Evolutionary conservation across 2,329 filamentous ascomycete species (phyloP), one percentile per base, ranked within the genome.

Genomic region (Byssothecium circinans): DNA sequence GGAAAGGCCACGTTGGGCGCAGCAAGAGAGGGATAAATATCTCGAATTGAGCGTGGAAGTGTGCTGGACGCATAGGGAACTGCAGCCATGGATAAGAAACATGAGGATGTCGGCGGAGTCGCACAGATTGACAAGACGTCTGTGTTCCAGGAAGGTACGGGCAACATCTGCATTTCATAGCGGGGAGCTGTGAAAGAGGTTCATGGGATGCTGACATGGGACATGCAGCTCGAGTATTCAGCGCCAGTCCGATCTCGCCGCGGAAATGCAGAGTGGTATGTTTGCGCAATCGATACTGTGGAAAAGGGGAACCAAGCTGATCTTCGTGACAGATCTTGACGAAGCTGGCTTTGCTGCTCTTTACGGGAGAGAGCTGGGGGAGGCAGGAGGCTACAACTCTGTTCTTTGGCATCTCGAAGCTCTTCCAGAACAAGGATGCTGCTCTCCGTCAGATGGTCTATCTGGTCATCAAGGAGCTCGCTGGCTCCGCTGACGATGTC

Each of bases 401-500:
- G 58, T 99, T 99, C 84, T 97, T 97, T 73, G 91, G 92, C 63
- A 97, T 71, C 74, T 97, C 92, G 53, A 97, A 97, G 81, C 83
- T 97, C 52, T 99, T 99, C 82, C 92, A 97, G 80, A 97, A 97
- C 77, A 97, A 96, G 76, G 94, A 99, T 86, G 88, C 91, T 65
- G 92, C 90, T 64, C 81, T 99, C 70, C 90, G 94, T 67, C 94
- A 99, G 80, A 96, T 97, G 91, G 92, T 99, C 42, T 95, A 97
- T 77, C 81, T 97, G 59, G 86, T 96, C 70, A 89, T 97, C 78
- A 99, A 97, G 83, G 94, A 99, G 81, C 81, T 99, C 66, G 90
- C 92, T 60, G 85, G 86, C 73, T 96, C 91, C 19, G 94, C 94
- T 49, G 91, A 97, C 78, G 94, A 99, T 80, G 95, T 96, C 57